phyloP scores from a whole-genome alignment of 495 filamentous ascomycete species.

The Trichocladium antarcticum region DNA sequence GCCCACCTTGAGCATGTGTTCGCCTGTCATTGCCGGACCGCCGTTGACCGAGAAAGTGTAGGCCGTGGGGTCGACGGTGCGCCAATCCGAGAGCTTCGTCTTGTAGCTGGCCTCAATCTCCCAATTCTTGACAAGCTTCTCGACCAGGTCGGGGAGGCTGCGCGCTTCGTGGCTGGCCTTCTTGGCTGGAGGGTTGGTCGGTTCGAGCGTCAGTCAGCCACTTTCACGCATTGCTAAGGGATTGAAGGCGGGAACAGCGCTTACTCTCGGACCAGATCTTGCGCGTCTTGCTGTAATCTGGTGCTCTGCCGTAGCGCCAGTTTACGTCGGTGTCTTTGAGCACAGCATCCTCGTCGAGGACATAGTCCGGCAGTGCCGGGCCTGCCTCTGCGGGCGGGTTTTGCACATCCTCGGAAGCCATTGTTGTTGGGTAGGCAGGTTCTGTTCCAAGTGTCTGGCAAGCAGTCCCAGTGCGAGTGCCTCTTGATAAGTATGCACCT shows the following conservation, averaged over 20 bases:
- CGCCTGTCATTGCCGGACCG: slow-evolving; percentile 40
- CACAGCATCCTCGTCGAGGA: slow-evolving; percentile 49
- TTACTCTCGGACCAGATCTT: slow-evolving; percentile 41
- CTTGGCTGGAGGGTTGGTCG: slow-evolving; percentile 35
- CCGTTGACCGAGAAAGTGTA: slow-evolving; percentile 56
- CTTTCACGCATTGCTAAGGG: neutral
- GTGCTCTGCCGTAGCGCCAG: slow-evolving; percentile 49
- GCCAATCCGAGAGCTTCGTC: slow-evolving; percentile 47
- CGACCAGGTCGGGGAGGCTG: slow-evolving; percentile 47
- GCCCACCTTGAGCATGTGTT: slow-evolving; percentile 55
- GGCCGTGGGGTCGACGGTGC: slow-evolving; percentile 44
- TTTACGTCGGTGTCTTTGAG: slow-evolving; percentile 40
- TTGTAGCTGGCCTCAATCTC: slow-evolving; percentile 62
- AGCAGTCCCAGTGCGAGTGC: too few species aligned
- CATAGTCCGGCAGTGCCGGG: slow-evolving; percentile 42
- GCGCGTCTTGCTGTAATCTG: slow-evolving; percentile 51
- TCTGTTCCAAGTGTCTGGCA: too few species aligned
- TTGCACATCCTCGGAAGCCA: too few species aligned
- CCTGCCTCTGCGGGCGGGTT: neutral
- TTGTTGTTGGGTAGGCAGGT: too few species aligned
- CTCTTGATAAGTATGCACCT: too few species aligned
- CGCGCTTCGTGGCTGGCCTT: slow-evolving; percentile 41
- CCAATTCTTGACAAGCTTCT: slow-evolving; percentile 65
- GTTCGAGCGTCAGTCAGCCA: too few species aligned
- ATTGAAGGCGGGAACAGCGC: slow-evolving; percentile 2